Base-by-base conservation (phyloP, 768 basidiomycete genomes). In the Russula ochroleuca region DNA sequence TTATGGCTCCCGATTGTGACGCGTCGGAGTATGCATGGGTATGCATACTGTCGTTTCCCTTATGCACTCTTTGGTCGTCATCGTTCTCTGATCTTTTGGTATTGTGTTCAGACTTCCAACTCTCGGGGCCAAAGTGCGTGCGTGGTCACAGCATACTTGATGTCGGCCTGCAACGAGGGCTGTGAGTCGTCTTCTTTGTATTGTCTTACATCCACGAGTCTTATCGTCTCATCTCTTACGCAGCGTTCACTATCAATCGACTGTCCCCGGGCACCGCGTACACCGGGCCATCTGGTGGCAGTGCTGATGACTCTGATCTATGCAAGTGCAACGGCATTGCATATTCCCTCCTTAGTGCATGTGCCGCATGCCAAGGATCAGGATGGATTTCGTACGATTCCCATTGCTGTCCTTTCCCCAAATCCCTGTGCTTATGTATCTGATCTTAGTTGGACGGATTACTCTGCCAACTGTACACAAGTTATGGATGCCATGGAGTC, bases 321-420 rank as follows among this genome's bases (percentile, higher is more conserved):
- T 64, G 63, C 59, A 37, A 43, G 53, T 64, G 63, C 10, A 64
- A 37, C 54, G 56, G 54, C 1, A 7, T 64, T 17, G 5, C 23
- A 4, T 64, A 64, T 33, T 48, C 35, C 0, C 63, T 64, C 23
- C 5, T 64, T 5, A 64, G 63, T 21, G 63, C 63, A 10, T 64
- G 63, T 13, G 63, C 50, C n/a, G n/a, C n/a, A n/a, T n/a, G n/a
- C n/a, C n/a, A n/a, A n/a, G n/a, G n/a, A n/a, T n/a, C n/a, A n/a
- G 2, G 5, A 0, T 64, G 53, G 63, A 37, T 17, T 11, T 7
- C 53, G 63, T 64, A 21, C 31, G 63, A 15, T 31, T 28, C 15
- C 8, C 2, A 7, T 21, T 7, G 14, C 13, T 14, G 25, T 17
- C 14, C 17, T 21, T 10, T 4, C 8, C 23, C 17, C 41, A 43